Evolutionary conservation across 2,329 filamentous ascomycete species (phyloP).

Genomic region (Botrytis hyacinthi): DNA sequence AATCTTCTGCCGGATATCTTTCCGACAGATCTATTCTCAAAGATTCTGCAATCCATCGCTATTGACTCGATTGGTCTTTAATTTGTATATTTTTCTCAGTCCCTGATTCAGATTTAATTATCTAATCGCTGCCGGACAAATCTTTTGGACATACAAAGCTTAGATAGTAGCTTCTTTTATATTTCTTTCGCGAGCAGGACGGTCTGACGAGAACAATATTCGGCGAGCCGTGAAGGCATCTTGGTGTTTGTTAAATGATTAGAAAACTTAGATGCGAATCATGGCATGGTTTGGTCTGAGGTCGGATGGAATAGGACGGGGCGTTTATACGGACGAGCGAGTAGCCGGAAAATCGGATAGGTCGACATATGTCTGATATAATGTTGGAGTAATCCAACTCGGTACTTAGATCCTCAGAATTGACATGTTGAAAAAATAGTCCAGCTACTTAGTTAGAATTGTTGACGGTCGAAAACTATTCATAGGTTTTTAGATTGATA

Average conservation of each 20-base stretch:
- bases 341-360: background rate
- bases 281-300: background rate
- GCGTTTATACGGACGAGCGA: background rate
- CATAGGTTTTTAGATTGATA: background rate
- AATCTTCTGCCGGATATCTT: background rate
- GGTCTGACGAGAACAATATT: background rate
- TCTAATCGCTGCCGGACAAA: background rate
- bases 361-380: background rate
- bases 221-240: constrained; percentile 5
- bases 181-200: constrained; percentile 5
- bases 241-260: constrained; percentile 5
- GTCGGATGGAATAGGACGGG: background rate
- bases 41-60: background rate
- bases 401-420: background rate
- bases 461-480: background rate
- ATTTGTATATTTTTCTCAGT: constrained; percentile 20
- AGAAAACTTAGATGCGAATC: constrained; percentile 14
- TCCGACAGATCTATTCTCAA: background rate
- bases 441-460: background rate
- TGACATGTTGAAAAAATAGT: background rate
- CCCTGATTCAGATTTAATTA: background rate
- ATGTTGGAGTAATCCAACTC: background rate
- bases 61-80: constrained; percentile 1
- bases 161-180: background rate
- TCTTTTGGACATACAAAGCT: constrained; percentile 10